Conservation (phyloP, 164 flowering plant genomes). For the Aristolochia fimbriata region DNA sequence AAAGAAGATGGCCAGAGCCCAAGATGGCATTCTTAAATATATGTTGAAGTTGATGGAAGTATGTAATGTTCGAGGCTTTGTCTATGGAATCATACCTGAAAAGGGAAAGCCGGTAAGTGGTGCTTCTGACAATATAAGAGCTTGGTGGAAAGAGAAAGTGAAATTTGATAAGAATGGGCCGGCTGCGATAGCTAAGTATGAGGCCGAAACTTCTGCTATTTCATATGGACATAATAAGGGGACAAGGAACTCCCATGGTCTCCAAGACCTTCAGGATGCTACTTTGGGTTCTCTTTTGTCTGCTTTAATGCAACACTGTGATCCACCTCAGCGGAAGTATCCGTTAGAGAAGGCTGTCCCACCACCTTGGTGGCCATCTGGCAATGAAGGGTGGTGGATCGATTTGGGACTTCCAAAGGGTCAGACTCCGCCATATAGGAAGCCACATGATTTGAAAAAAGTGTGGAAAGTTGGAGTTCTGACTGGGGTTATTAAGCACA, state of each 20-base stretch:
- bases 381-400: constrained; percentile 32
- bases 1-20: constrained; percentile 51
- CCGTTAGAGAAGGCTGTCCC: constrained; percentile 33
- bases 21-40: constrained; percentile 57
- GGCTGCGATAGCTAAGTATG: constrained; percentile 50
- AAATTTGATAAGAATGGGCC: constrained; percentile 60
- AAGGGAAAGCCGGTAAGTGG: constrained; percentile 74
- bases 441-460: constrained; percentile 42
- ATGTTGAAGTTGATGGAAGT: constrained; percentile 66
- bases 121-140: constrained; percentile 58
- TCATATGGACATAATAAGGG: constrained; percentile 12
- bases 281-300: constrained; percentile 33
- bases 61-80: constrained; percentile 62
- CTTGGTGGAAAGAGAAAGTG: constrained; percentile 71
- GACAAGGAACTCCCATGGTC: constrained; percentile 13
- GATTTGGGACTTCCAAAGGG: constrained; percentile 20
- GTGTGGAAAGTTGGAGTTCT: constrained; percentile 42
- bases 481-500: constrained; percentile 77
- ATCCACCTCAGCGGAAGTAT: constrained; percentile 31
- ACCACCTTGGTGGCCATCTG: constrained; percentile 42
- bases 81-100: constrained; percentile 61
- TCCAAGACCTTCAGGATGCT: constrained; percentile 29
- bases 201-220: constrained; percentile 16
- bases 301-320: constrained; percentile 35
- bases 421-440: constrained; percentile 30